phyloP scores from a whole-genome alignment of 805 yeast species.

The Metschnikowia baotianmanensis region DNA sequence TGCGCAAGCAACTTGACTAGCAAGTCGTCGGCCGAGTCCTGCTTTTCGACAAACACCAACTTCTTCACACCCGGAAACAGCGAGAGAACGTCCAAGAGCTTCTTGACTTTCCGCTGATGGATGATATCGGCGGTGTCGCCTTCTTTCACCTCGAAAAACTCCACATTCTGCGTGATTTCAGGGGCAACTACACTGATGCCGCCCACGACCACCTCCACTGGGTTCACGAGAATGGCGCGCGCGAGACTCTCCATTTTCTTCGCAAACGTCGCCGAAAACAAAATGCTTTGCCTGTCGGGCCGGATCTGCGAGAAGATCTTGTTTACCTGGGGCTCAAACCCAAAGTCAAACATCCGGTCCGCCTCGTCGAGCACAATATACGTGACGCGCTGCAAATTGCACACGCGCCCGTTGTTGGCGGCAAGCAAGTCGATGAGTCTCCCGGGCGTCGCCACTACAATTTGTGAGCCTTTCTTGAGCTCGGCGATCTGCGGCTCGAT shows the following conservation, averaged over 20 bases:
- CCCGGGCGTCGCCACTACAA: slow-evolving; percentile 94
- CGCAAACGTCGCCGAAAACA: slow-evolving; percentile 95
- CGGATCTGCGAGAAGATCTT: slow-evolving; percentile 74
- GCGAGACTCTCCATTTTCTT: slow-evolving; percentile 75
- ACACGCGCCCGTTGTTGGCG: slow-evolving; percentile 75
- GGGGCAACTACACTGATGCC: slow-evolving; percentile 77
- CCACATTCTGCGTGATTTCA: slow-evolving; percentile 72
- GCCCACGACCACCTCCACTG: slow-evolving; percentile 78
- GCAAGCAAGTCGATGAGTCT: slow-evolving; percentile 85
- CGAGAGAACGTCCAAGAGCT: slow-evolving; percentile 56
- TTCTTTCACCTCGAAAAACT: slow-evolving; percentile 49
- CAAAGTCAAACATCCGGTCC: slow-evolving; percentile 94
- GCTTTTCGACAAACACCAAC: slow-evolving; percentile 84
- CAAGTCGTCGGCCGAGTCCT: slow-evolving; percentile 77
- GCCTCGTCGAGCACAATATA: slow-evolving; percentile 94
- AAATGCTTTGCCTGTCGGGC: slow-evolving; percentile 83
- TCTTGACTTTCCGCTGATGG: slow-evolving; percentile 46
- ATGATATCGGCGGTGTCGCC: slow-evolving; percentile 9
- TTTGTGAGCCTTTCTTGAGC: slow-evolving; percentile 71
- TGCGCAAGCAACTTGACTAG: slow-evolving; percentile 49
- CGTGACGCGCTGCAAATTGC: slow-evolving; percentile 65
- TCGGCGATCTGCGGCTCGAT: slow-evolving; percentile 79
- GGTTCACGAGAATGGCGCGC: slow-evolving; percentile 54
- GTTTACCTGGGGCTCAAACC: slow-evolving; percentile 93
- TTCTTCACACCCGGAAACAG: slow-evolving; percentile 49